These are phyloP conservation scores for Austroboletus eburneus DNA, from an alignment of 768 basidiomycete species.

Conservation along the genomic window DNA sequence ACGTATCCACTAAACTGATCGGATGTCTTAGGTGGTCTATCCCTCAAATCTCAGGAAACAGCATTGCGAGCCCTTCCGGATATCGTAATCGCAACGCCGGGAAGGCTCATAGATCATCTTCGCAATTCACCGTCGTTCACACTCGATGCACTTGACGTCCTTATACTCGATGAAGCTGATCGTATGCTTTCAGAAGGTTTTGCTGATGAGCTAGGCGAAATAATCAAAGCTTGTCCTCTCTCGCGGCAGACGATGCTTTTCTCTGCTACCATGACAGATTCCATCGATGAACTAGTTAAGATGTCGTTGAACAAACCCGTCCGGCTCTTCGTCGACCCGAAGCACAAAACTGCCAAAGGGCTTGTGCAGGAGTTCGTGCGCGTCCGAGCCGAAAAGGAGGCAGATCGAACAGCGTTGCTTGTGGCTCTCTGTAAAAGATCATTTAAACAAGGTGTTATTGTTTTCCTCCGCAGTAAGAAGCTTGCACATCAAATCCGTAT, in stretches of 20 bases:
- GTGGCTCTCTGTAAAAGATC: constrained; percentile 83
- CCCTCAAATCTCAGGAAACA: constrained; percentile 87
- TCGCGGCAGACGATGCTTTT: constrained; percentile 98
- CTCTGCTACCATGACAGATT: constrained; percentile 98
- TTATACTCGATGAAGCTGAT: constrained; percentile 97
- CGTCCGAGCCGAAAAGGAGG: constrained; percentile 75
- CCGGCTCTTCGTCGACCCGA: constrained; percentile 92
- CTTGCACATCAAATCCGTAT: constrained; percentile 96
- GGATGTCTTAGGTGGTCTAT: constrained; percentile 70
- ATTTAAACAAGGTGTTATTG: constrained; percentile 78
- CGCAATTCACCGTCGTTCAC: constrained; percentile 93
- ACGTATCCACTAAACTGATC: constrained; percentile 1
- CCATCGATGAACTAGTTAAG: constrained; percentile 87
- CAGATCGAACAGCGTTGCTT: constrained; percentile 72
- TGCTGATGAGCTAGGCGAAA: constrained; percentile 89
- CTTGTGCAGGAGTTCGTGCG: constrained; percentile 94
- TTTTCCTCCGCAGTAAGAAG: constrained; percentile 96
- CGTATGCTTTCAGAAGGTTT: constrained; percentile 96
- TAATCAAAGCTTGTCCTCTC: constrained; percentile 82
- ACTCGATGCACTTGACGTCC: constrained; percentile 86
- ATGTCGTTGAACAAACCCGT: constrained; percentile 93
- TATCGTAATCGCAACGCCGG: constrained; percentile 93
- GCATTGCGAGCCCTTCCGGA: constrained; percentile 85
- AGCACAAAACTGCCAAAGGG: constrained; percentile 78
- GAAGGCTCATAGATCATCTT: constrained; percentile 95